Conservation (phyloP, 306 rosid genomes). For the Cucurbita pepo region DNA sequence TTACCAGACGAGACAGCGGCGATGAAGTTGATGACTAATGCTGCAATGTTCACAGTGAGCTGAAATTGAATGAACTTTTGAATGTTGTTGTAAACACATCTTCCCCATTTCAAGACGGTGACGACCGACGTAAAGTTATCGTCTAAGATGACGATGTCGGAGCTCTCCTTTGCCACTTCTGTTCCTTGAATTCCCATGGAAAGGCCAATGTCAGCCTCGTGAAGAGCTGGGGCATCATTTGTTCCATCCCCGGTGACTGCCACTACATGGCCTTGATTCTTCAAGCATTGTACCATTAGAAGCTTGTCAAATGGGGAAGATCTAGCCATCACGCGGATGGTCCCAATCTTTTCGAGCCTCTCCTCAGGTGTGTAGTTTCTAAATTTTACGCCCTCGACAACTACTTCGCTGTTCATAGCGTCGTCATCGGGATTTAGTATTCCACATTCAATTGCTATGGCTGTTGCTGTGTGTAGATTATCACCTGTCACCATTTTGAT, state of each 20-base stretch:
- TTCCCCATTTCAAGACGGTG: slow-evolving; percentile 13
- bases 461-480: slow-evolving; percentile 13
- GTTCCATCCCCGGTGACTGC: slow-evolving; percentile 21
- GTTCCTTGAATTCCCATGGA: slow-evolving; percentile 19
- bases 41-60: slow-evolving; percentile 13
- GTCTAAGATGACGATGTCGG: slow-evolving; percentile 13
- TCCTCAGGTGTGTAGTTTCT: slow-evolving; percentile 12
- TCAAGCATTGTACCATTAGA: slow-evolving; percentile 13
- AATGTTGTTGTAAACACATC: slow-evolving; percentile 14
- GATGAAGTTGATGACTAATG: slow-evolving; percentile 7
- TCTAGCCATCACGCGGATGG: slow-evolving; percentile 14
- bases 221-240: slow-evolving; percentile 16
- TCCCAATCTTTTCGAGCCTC: slow-evolving; percentile 6
- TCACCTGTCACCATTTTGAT: slow-evolving; percentile 15
- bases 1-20: slow-evolving; percentile 11
- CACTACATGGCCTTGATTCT: slow-evolving; percentile 12
- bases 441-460: slow-evolving; percentile 13
- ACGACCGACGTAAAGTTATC: slow-evolving; percentile 8
- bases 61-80: slow-evolving; percentile 17
- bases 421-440: slow-evolving; percentile 1
- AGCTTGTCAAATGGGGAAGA: slow-evolving; percentile 16
- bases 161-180: slow-evolving; percentile 18
- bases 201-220: slow-evolving; percentile 18
- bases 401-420: neutral
- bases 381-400: slow-evolving; percentile 4